Base-by-base conservation (phyloP, 2,329 filamentous ascomycete species). In the Trichoderma koningii region DNA sequence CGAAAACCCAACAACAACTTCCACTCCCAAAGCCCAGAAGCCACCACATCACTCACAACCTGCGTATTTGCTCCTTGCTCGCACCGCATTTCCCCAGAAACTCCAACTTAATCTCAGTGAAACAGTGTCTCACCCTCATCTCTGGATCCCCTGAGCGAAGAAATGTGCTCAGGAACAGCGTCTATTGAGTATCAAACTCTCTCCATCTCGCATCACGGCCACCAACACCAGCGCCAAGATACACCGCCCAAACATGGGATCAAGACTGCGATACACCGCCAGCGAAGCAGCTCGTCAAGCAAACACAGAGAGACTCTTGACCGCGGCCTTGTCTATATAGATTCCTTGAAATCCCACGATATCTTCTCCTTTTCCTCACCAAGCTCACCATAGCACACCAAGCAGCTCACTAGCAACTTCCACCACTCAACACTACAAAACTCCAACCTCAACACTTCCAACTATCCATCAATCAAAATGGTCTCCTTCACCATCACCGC, bases 401-500 rank as follows among this genome's bases (percentile, higher is more conserved):
- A 59, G 7, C 44, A 38, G 34, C 42, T 48, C 38, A 38, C 34
- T 12, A 38, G 9, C 34, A 38, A 23, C 4, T 21, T 51, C 12
- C 12, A 38, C 34, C 12, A 5, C 34, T 38, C 12, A 38, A 14
- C 12, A 14, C 34, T 14, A 2, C 34, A 38, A 10, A 30, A 51
- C 23, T 30, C 50, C 34, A 19, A 47, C 19, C 14, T 1, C 9
- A 34, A 21, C 15, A 21, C 7, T 28, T 21, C 9, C 7, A 12
- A 30, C 12, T 30, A 28, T 45, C 26, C 21, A 38, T 5, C 17
- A 19, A 19, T 26, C 55, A 65, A 52, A 61, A 66, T 66, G 65
- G 45, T 66, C 38, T 66, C 61, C 7, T 59, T 66, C 51, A 19
- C 55, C 26, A 7, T 48, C 7, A 55, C 61, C 14, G 15, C 34